These are phyloP conservation scores for Prunus yedoensis DNA, from an alignment of 331 rosid genomes.

Conservation along the genomic window DNA sequence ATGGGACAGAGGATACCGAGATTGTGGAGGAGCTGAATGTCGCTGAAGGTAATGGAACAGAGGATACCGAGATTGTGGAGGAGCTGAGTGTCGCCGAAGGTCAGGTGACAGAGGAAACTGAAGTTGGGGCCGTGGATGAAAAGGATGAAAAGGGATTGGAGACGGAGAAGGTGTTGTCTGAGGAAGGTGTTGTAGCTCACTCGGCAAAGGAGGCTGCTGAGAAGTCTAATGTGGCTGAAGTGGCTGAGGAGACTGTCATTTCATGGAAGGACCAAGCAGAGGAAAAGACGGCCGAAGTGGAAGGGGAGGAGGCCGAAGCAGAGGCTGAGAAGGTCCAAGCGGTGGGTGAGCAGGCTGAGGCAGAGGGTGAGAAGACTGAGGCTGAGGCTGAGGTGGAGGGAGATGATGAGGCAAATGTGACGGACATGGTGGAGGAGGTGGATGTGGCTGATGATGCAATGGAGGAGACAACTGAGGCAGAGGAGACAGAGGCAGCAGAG, in stretches of 20 bases:
- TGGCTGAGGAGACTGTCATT: not conserved
- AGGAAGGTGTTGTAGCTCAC: not conserved
- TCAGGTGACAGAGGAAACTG: not conserved
- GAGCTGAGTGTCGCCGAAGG: slow-evolving; percentile 2
- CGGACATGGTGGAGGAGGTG: slow-evolving; percentile 17
- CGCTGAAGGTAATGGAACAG: not conserved
- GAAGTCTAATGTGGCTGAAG: not conserved
- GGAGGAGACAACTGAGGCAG: slow-evolving; percentile 36
- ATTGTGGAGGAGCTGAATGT: not conserved
- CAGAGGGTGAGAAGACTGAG: not conserved
- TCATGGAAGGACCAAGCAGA: not conserved
- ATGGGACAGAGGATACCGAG: not conserved
- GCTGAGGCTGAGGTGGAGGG: not conserved
- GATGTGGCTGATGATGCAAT: not conserved
- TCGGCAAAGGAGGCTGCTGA: not conserved
- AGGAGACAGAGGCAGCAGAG: slow-evolving; percentile 30
- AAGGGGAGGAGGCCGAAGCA: not conserved
- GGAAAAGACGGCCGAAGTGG: not conserved
- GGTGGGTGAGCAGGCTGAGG: not conserved
- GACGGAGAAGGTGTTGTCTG: not conserved
- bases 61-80: not conserved
- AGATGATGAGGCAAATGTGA: not conserved
- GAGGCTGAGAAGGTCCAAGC: not conserved
- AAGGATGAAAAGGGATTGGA: slow-evolving; percentile 5
- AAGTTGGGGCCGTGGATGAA: not conserved